Conservation (phyloP, 495 filamentous ascomycete genomes). For the Hyaloscypha bicolor region DNA sequence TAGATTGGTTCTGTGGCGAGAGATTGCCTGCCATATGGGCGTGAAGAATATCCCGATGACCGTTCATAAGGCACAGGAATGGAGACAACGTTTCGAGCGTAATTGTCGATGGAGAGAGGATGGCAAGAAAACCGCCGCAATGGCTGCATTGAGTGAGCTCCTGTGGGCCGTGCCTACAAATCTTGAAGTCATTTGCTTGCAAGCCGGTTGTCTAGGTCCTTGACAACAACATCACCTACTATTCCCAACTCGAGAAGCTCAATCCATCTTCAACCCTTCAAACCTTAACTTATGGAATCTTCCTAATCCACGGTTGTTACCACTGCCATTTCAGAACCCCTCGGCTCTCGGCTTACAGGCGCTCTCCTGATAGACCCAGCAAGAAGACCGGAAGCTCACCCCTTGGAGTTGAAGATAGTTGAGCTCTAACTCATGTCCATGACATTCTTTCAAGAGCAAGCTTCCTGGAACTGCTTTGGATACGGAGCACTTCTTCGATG, state of each 20-base stretch:
- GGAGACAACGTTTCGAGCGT: slow-evolving; percentile 17
- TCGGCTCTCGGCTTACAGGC: too few relatives aligned
- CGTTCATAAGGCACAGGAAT: slow-evolving; percentile 11
- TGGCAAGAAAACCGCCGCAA: slow-evolving; percentile 8
- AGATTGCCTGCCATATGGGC: too few relatives aligned
- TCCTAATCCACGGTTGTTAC: neutral
- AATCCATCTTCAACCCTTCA: slow-evolving; percentile 14
- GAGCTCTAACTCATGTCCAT: too few relatives aligned
- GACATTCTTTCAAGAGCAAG: too few relatives aligned
- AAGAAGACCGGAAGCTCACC: too few relatives aligned
- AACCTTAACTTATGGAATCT: slow-evolving; percentile 3
- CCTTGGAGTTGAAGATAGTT: too few relatives aligned
- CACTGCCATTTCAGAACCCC: neutral
- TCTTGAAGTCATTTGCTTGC: slow-evolving; percentile 15
- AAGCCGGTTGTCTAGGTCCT: slow-evolving; percentile 10
- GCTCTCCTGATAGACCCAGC: too few relatives aligned
- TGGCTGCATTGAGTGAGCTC: slow-evolving; percentile 15
- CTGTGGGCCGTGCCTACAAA: neutral
- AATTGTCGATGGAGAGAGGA: slow-evolving; percentile 20
- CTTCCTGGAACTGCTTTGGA: too few relatives aligned
- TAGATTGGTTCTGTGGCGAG: too few relatives aligned
- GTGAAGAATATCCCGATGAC: slow-evolving; percentile 3
- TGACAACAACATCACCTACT: slow-evolving; percentile 11
- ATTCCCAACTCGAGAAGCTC: slow-evolving; percentile 15
- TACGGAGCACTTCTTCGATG: too few relatives aligned